Conservation (phyloP, 2,329 filamentous ascomycete genomes). For the Epichloe gansuensis region DNA sequence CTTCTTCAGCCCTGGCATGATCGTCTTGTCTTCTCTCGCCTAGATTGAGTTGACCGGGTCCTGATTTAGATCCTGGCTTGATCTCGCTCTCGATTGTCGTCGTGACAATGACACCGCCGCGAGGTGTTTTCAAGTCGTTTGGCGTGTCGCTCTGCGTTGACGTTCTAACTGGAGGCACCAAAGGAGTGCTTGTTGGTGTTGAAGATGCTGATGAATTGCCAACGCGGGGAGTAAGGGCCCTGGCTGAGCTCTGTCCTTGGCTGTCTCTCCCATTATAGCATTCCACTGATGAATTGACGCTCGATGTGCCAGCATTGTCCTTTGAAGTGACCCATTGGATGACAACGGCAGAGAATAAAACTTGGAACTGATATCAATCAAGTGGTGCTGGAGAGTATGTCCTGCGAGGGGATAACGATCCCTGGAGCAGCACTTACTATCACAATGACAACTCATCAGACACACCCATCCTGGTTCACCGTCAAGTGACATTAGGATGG, state of each 20-base stretch:
- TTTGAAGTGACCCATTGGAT: slow-evolving; percentile 46
- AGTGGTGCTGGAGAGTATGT: neutral
- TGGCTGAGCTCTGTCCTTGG: neutral
- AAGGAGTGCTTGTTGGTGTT: neutral
- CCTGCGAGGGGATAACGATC: neutral
- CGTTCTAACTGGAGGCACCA: neutral
- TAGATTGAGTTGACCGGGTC: neutral
- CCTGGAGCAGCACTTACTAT: slow-evolving; percentile 31
- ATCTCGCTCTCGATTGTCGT: slow-evolving; percentile 25
- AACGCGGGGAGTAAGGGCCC: slow-evolving; percentile 3
- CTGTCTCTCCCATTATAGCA: slow-evolving; percentile 8
- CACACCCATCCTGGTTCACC: slow-evolving; percentile 54
- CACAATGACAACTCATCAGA: slow-evolving; percentile 51
- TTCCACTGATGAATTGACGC: slow-evolving; percentile 8
- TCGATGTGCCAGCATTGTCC: slow-evolving; percentile 27
- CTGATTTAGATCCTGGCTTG: slow-evolving; percentile 10
- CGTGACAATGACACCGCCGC: slow-evolving; percentile 20
- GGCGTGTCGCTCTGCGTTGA: neutral
- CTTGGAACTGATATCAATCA: slow-evolving; percentile 17
- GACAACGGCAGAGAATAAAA: slow-evolving; percentile 47
- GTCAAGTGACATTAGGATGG: slow-evolving; percentile 42
- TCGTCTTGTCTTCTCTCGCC: neutral
- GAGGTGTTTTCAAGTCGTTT: neutral
- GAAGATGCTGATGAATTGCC: neutral
- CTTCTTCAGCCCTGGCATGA: neutral